Base-by-base conservation (phyloP, 208 protist genomes). In the Willaertia magna region DNA sequence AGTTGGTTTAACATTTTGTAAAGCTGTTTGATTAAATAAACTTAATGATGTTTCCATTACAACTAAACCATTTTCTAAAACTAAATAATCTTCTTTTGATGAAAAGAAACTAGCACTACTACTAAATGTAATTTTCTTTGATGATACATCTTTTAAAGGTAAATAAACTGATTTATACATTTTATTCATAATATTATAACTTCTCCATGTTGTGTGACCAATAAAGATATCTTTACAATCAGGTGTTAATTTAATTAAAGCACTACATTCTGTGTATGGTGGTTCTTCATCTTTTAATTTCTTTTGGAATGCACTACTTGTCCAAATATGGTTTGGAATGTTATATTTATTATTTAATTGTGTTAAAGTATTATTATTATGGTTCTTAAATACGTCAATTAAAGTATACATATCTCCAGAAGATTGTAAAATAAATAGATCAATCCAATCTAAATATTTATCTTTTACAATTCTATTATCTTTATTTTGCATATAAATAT, bases 201-300 rank as follows among this genome's bases (percentile, higher is more conserved):
- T 52, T 49, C 82, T 78, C 82, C 82, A 85, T 18, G 82, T 85
- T 6, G 82, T 85, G 48, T 85, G 82, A 39, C 61, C 82, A 3
- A 42, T 43, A 51, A 79, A 85, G 6, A 85, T 34, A 39, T 85
- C 47, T 42, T 49, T 20, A 83, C 85, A 89, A 55, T 91, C 49
- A 2, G 20, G 11, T 39, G 43, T 51, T 16, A 85, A 9, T 18
- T 61, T 85, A 40, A 85, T 51, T 4, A 85, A 42, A 18, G 82
- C 82, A 51, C 61, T 79, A 42, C 82, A 85, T 22, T 81, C 76
- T 22, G 43, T 81, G n/a, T 34, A 67, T 67, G 55, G 55, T 34
- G 55, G 22, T 1, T 67, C 55, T 67, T 67, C 55, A n/a, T n/a
- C n/a, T 34, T 67, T 67, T 9, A 34, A 67, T 30, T 67, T 67